These are phyloP conservation scores for Usnea hakonensis DNA, from an alignment of 495 filamentous ascomycete genomes.

Conservation along the genomic window DNA sequence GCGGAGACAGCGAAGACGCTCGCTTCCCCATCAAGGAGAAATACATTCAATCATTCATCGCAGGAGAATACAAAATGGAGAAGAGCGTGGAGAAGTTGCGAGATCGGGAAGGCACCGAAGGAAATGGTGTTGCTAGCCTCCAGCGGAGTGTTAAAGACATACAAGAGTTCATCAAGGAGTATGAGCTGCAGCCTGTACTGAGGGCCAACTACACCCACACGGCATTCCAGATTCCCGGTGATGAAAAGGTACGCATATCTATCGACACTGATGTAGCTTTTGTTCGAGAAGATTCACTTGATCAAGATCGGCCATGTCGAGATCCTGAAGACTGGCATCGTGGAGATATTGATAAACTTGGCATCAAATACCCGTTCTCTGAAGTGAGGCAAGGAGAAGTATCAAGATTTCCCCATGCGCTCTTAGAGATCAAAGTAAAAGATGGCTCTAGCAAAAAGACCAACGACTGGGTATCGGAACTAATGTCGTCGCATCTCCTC, in stretches of 20 bases:
- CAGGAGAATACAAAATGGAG: conserved; percentile 84
- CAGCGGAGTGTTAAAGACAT: conserved; percentile 66
- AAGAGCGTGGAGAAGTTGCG: conserved; percentile 77
- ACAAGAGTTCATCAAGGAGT: conserved; percentile 68
- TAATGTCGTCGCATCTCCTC: conserved; percentile 87
- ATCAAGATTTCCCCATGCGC: conserved; percentile 79
- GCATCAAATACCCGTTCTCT: conserved; percentile 79
- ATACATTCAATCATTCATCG: conserved; percentile 81
- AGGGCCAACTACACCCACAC: conserved; percentile 91
- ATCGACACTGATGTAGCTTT: conserved; percentile 89
- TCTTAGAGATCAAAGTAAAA: conserved; percentile 88
- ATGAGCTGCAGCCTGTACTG: conserved; percentile 74
- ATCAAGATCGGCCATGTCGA: conserved; percentile 75
- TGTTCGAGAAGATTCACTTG: conserved; percentile 85
- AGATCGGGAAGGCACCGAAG: conserved; percentile 52
- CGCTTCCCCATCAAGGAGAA: conserved; percentile 85
- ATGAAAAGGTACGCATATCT: conserved; percentile 82
- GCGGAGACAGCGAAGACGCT: conserved; percentile 64
- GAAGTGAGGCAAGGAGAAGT: conserved; percentile 84
- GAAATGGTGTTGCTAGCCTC: conserved; percentile 58
- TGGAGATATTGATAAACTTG: conserved; percentile 71
- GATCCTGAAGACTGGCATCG: conserved; percentile 87
- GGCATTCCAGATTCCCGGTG: conserved; percentile 92
- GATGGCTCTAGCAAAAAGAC: conserved; percentile 58
- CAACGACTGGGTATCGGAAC: conserved; percentile 78